Percentiles rank a stretch among this genome's conserved stretches.
Conservation (phyloP, 2,329 filamentous ascomycete genomes). For the Diplocarpon rosae region DNA sequence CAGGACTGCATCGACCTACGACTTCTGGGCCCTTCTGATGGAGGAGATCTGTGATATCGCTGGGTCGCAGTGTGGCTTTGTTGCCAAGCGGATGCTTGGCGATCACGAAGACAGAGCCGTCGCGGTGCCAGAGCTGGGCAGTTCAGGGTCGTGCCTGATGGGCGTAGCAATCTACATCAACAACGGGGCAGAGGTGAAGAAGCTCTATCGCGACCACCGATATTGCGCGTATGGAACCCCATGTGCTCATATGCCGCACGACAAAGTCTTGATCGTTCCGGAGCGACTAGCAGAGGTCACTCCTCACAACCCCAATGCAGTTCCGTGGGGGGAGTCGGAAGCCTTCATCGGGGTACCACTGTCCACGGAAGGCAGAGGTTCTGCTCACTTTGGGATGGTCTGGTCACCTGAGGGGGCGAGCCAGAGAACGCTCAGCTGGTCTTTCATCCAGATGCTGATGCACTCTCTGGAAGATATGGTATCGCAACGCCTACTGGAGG, state of each 20-base stretch:
- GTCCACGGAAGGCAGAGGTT: conserved; percentile 52
- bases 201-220: conserved; percentile 47
- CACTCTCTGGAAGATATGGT: conserved; percentile 60
- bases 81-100: conserved; percentile 51
- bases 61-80: conserved; percentile 56
- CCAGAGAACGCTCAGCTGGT: conserved; percentile 48
- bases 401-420: conserved; percentile 54
- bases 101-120: conserved; percentile 47
- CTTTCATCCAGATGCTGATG: conserved; percentile 54
- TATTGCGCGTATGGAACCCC: conserved; percentile 53
- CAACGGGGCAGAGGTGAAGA: conserved; percentile 41
- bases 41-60: conserved; percentile 52
- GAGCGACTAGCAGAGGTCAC: conserved; percentile 48
- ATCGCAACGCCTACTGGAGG: conserved; percentile 43
- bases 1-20: conserved; percentile 39
- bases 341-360: conserved; percentile 58
- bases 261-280: conserved; percentile 59
- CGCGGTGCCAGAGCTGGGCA: conserved; percentile 49
- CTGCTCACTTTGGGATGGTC: conserved; percentile 62
- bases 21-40: conserved; percentile 54
- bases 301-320: conserved; percentile 44
- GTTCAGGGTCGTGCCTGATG: conserved; percentile 51
- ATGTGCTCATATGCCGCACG: conserved; percentile 58
- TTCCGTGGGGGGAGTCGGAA: conserved; percentile 48
- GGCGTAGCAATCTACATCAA: conserved; percentile 57